Evolutionary conservation across 768 basidiomycete species (phyloP).

Genomic region (Galerina sulciceps): DNA sequence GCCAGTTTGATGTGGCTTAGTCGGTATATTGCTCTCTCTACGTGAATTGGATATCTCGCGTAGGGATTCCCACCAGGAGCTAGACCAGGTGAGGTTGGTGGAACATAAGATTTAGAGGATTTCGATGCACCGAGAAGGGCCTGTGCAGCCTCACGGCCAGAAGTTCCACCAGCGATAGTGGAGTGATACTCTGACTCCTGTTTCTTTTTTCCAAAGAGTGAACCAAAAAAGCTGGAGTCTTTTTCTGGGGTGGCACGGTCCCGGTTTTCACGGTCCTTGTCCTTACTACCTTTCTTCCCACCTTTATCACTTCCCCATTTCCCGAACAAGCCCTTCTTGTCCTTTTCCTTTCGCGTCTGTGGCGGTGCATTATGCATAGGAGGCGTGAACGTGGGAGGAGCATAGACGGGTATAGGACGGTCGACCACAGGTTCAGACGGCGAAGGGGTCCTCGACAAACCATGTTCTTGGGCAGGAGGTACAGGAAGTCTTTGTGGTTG

Average conservation of each 20-base stretch:
- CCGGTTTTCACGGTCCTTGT: slow-evolving; percentile 47
- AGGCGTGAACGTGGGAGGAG: slow-evolving; percentile 34
- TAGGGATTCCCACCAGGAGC: slow-evolving; percentile 50
- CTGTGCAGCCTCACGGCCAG: slow-evolving; percentile 85
- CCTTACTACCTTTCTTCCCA: slow-evolving; percentile 53
- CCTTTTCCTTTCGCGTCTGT: slow-evolving; percentile 78
- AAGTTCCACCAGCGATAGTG: slow-evolving; percentile 39
- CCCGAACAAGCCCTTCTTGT: slow-evolving; percentile 69
- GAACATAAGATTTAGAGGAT: slow-evolving; percentile 67
- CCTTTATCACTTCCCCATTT: slow-evolving; percentile 74
- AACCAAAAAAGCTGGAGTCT: slow-evolving; percentile 89
- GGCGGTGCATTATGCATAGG: slow-evolving; percentile 35
- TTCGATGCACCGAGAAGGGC: slow-evolving; percentile 86
- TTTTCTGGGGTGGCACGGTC: slow-evolving; percentile 59
- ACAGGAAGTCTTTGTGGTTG: slow-evolving; percentile 60
- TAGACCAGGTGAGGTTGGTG: slow-evolving; percentile 64
- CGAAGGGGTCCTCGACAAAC: slow-evolving; percentile 60
- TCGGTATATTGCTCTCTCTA: slow-evolving; percentile 96
- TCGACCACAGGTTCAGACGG: slow-evolving; percentile 41
- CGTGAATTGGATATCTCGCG: slow-evolving; percentile 95
- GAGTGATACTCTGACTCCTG: slow-evolving; percentile 59
- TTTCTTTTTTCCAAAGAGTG: slow-evolving; percentile 89
- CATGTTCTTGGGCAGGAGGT: slow-evolving; percentile 39
- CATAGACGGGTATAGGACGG: slow-evolving; percentile 24
- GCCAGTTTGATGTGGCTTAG: slow-evolving; percentile 98